These are phyloP conservation scores for Oldenlandia corymbosa DNA, from an alignment of 257 asterid species.

Conservation along the genomic window DNA sequence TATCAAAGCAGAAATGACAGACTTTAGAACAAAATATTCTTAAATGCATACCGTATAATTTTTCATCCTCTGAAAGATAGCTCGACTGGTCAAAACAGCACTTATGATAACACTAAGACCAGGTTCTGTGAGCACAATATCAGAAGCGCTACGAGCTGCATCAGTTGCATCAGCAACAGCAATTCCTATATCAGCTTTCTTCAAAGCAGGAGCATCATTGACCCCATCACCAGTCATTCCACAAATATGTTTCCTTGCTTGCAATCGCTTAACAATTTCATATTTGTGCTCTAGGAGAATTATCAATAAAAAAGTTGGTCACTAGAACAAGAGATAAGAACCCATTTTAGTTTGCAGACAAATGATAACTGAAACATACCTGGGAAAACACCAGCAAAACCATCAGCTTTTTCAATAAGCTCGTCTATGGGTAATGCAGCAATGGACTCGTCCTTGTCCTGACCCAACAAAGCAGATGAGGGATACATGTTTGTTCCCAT, in stretches of 20 bases:
- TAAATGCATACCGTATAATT: conserved; percentile 73
- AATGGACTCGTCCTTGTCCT: conserved; percentile 88
- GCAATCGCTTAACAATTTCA: conserved; percentile 94
- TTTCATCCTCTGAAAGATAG: conserved; percentile 98
- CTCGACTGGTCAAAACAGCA: conserved; percentile 94
- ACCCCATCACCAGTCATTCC: conserved; percentile 99
- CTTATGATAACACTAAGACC: conserved; percentile 98
- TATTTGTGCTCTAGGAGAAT: conserved; percentile 81
- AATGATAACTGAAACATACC: conserved; percentile 35
- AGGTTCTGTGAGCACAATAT: conserved; percentile 95
- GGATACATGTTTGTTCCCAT: conserved; percentile 99
- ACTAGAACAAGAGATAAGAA: background rate
- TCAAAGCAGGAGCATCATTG: conserved; percentile 95
- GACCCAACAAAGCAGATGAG: conserved; percentile 91
- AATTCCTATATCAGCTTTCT: conserved; percentile 96
- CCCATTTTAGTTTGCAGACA: background rate
- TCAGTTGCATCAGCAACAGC: conserved; percentile 99
- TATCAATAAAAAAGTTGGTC: conserved; percentile 3
- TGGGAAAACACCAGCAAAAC: conserved; percentile 98
- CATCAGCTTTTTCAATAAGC: conserved; percentile 97
- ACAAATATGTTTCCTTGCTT: conserved; percentile 94
- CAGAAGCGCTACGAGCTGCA: conserved; percentile 99
- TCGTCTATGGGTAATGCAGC: conserved; percentile 93
- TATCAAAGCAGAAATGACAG: background rate
- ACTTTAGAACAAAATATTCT: background rate